phyloP scores from a whole-genome alignment of 495 filamentous ascomycete genomes.

The Immersiella caudata region DNA sequence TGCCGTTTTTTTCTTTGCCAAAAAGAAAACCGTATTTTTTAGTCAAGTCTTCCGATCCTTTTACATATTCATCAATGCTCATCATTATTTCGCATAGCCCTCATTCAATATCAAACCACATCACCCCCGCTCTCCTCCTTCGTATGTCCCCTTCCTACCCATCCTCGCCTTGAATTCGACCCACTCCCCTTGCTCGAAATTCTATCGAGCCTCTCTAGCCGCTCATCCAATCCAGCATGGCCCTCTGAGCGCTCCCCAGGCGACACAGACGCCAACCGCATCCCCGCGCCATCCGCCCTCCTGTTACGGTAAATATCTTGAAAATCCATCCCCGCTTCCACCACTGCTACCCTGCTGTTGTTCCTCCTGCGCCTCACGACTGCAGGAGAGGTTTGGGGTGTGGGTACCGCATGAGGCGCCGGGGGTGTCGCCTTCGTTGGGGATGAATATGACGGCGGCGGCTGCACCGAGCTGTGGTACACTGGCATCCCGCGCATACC shows the following conservation, averaged over 20 bases:
- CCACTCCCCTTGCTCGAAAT: slow-evolving; percentile 24
- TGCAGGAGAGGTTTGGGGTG: slow-evolving; percentile 5
- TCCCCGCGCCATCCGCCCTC: slow-evolving; percentile 22
- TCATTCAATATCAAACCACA: slow-evolving; percentile 21
- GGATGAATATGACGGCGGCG: slow-evolving; percentile 32
- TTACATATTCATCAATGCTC: not conserved
- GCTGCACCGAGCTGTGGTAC: slow-evolving; percentile 46
- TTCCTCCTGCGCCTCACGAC: slow-evolving; percentile 16
- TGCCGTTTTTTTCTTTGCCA: no score
- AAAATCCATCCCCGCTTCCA: slow-evolving; percentile 38
- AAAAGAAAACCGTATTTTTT: no score
- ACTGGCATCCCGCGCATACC: slow-evolving; percentile 52
- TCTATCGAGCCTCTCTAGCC: slow-evolving; percentile 27
- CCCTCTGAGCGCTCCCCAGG: slow-evolving; percentile 25
- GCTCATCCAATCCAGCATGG: slow-evolving; percentile 13
- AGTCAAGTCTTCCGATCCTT: not conserved
- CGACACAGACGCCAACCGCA: slow-evolving; percentile 31
- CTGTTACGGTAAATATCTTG: slow-evolving; percentile 38
- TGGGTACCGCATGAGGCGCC: not conserved
- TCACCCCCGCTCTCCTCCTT: slow-evolving; percentile 20
- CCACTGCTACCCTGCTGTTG: slow-evolving; percentile 32
- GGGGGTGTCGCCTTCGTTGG: not conserved
- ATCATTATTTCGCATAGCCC: not conserved
- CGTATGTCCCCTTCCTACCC: slow-evolving; percentile 20
- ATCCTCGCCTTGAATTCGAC: slow-evolving; percentile 17